phyloP scores from a whole-genome alignment of 331 rosid genomes.

The Pyrus hybrid region DNA sequence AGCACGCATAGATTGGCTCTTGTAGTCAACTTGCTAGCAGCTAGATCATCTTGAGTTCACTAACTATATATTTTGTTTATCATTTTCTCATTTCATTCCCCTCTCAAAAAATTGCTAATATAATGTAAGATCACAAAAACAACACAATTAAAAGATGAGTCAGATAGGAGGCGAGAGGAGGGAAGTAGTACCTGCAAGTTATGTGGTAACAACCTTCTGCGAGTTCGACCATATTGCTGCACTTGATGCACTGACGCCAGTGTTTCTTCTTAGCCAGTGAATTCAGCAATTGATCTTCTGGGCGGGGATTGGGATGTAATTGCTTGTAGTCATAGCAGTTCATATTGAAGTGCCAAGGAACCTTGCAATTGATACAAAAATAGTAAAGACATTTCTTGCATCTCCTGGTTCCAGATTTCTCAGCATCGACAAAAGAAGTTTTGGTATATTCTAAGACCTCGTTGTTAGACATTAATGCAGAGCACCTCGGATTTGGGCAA shows the following conservation, averaged over 20 bases:
- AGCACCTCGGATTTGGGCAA: conserved; percentile 69
- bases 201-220: conserved; percentile 84
- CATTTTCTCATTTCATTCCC: neutral
- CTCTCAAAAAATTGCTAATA: neutral
- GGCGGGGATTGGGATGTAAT: conserved; percentile 25
- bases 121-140: neutral
- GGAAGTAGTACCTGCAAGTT: conserved; percentile 66
- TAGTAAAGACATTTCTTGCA: conserved; percentile 54
- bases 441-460: conserved; percentile 52
- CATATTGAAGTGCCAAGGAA: conserved; percentile 65
- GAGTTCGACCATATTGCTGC: conserved; percentile 72
- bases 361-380: conserved; percentile 73
- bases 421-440: conserved; percentile 13
- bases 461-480: conserved; percentile 56
- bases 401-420: conserved; percentile 33
- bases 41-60: neutral
- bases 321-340: conserved; percentile 38
- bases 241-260: conserved; percentile 75
- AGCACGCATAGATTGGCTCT: neutral
- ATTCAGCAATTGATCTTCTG: conserved; percentile 50
- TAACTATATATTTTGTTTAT: neutral
- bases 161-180: neutral
- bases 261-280: conserved; percentile 38
- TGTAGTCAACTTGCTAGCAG: neutral
- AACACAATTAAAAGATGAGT: neutral